Base-by-base conservation (phyloP, 768 basidiomycete genomes). In the Termitomyces heimii region DNA sequence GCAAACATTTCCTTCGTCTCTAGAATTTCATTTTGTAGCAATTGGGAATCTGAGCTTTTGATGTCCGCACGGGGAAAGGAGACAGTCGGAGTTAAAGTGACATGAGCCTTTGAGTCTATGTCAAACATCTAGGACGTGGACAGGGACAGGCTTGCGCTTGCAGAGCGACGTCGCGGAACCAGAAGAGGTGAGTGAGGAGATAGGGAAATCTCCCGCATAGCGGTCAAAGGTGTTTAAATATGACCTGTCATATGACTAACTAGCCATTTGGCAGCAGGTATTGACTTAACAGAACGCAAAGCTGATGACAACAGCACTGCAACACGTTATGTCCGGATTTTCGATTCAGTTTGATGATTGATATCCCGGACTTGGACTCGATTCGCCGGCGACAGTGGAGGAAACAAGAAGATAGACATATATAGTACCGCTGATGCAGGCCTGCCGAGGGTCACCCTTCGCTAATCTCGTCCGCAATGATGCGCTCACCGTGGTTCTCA, bases 101-200 rank as follows among this genome's bases (percentile, higher is more conserved):
- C 52, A 16, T 58, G 45, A 32, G 34, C 57, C 53, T 66, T 65
- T 28, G 59, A 50, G 57, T 67, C 63, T 45, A 31, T n/a, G 59
- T 48, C 66, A 62, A 26, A 14, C 42, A 54, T 66, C 34, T 31
- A 53, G 39, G 44, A 51, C 26, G 57, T 26, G 44, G 24, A 35
- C 9, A 43, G 24, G 29, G 28, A n/a, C 22, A 28, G 24, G 37
- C 51, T 43, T 45, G 39, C 50, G 43, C 56, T 53, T 44, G 37
- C 45, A 22, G 52, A 50, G 37, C 53, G 47, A 37, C 49, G 58
- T 52, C 16, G 39, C 37, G 35, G 40, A 35, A 39, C 39, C 29
- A 29, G 55, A 39, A 40, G 14, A 14, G 26, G 34, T 39, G 32
- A 10, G 39, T n/a, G 32, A 35, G 22, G 35, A 28, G 52, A 28